A percentile compares a stretch with the other conserved stretches of the same genome.
Evolutionary conservation across 306 rosid genomes (phyloP).

Genomic region (Canavalia ensiformis): DNA sequence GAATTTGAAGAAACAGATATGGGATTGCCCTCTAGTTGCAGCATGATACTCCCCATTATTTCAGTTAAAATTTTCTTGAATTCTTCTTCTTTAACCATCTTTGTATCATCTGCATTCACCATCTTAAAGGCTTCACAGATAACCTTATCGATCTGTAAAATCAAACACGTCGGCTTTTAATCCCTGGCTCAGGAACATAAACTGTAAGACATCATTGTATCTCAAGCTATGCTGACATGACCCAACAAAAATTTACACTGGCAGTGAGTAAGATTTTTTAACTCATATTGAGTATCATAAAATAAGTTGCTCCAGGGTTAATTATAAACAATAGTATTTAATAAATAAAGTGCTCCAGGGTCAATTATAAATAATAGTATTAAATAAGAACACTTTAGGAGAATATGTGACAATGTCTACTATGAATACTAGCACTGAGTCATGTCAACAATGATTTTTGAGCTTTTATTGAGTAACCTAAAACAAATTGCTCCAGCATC

Average conservation of each 20-base stretch:
- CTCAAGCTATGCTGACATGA: constrained; percentile 6
- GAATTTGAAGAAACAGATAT: constrained; percentile 80
- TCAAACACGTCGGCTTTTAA: constrained; percentile 5
- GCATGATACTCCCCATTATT: constrained; percentile 74
- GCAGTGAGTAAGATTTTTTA: constrained; percentile 1
- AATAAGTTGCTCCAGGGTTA: constrained; percentile 1
- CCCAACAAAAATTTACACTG: background rate
- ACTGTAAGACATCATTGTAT: constrained; percentile 4
- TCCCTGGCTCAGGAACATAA: constrained; percentile 16
- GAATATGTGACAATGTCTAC: constrained; percentile 3
- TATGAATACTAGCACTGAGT: background rate
- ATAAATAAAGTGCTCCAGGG: background rate
- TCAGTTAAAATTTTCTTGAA: constrained; percentile 80
- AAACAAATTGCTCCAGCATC: no score
- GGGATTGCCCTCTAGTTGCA: constrained; percentile 80
- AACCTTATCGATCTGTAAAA: constrained; percentile 80
- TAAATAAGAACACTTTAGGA: background rate
- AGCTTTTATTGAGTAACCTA: no score
- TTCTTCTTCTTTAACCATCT: constrained; percentile 78
- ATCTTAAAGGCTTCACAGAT: constrained; percentile 61
- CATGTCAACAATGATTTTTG: no score
- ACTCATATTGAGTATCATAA: background rate
- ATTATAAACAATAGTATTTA: background rate
- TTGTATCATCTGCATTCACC: constrained; percentile 69
- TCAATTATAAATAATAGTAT: background rate